Evolutionary conservation across 2,329 filamentous ascomycete genomes (phyloP), one percentile per base, ranked within the genome.

Genomic region (Exophiala spinifera): DNA sequence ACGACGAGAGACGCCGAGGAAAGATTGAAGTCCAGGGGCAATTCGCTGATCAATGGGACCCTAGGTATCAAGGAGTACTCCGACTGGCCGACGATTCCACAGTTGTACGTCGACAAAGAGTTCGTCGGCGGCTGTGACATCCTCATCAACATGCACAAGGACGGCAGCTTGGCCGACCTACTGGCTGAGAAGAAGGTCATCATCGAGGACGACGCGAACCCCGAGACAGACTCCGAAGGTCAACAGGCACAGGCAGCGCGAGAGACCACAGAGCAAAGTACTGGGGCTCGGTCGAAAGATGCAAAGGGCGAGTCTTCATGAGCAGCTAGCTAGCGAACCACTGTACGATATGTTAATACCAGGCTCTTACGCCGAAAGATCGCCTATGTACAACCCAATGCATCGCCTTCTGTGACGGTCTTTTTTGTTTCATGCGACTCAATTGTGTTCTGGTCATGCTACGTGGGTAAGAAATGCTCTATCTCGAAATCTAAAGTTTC

Each of bases 91-190:
- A 99, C 94, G 17, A 97, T 99, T 70, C 94, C 94, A 5, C 94
- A 99, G 73, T 80, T 99, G 15, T 99, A 97, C 74, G 80, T 99
- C 48, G 84, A 95, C 60, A 92, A 92, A 76, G 92, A 99, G 71
- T 99, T 99, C 70, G 79, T 99, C 44, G 94, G 94, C 51, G 94
- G 94, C n/a, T 96, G 91, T 70, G 94, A 99, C 72, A 99, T 99
- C 61, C 73, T 99, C 65, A 87, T 97, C 70, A 88, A 87, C 2
- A 97, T 99, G 94, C 92, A 97, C 76, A 89, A 96, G 75, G 95
- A 89, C 68, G 94, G 94, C 23, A 91, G 95, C 64, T 76, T 99
- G 66, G 89, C 91, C 7, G 95, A 95, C 79, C 73, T 97, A 70
- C 78, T 99, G 46, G 89, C 95, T 69, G 88, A 95, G 73, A 96